Evolutionary conservation across 176 grass and related monocot genomes (phyloP).

Genomic region (Echinochloa phyllopogon): DNA sequence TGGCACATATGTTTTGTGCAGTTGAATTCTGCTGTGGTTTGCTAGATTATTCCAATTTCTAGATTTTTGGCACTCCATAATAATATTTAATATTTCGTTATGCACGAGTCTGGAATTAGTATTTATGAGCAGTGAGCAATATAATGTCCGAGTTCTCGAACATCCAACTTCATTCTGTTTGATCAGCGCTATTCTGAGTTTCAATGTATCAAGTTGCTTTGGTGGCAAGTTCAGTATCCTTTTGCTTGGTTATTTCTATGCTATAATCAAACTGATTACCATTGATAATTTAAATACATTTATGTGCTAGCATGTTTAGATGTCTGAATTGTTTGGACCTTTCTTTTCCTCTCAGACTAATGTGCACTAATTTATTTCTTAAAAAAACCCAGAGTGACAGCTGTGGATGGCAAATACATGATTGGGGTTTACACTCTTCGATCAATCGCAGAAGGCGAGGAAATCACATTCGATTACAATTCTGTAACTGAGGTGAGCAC

Average conservation of each 20-base stretch:
- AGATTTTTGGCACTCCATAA: slow-evolving; percentile 2
- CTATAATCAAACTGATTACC: slow-evolving; percentile 31
- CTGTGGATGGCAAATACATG: slow-evolving; percentile 96
- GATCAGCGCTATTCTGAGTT: slow-evolving; percentile 4
- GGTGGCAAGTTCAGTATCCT: background rate
- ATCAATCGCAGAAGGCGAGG: slow-evolving; percentile 94
- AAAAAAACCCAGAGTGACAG: slow-evolving; percentile 71
- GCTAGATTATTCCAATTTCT: background rate
- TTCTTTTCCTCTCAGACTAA: background rate
- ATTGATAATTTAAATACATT: slow-evolving; percentile 19
- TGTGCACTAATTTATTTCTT: slow-evolving; percentile 35
- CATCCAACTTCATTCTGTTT: slow-evolving; percentile 23
- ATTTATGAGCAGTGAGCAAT: background rate
- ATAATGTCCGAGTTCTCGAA: background rate
- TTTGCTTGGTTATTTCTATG: slow-evolving; percentile 20
- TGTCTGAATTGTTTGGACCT: slow-evolving; percentile 26
- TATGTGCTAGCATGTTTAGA: slow-evolving; percentile 9
- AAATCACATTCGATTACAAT: slow-evolving; percentile 99
- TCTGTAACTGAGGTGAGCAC: slow-evolving; percentile 94
- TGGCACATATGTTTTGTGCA: background rate
- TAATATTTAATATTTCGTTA: background rate
- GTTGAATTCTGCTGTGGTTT: slow-evolving; percentile 15
- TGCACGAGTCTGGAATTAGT: background rate
- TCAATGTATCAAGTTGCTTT: slow-evolving; percentile 12
- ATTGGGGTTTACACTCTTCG: slow-evolving; percentile 96